Evolutionary conservation across 2,329 filamentous ascomycete species (phyloP), one percentile per base, ranked within the genome.

Genomic region (Amauroascus niger): DNA sequence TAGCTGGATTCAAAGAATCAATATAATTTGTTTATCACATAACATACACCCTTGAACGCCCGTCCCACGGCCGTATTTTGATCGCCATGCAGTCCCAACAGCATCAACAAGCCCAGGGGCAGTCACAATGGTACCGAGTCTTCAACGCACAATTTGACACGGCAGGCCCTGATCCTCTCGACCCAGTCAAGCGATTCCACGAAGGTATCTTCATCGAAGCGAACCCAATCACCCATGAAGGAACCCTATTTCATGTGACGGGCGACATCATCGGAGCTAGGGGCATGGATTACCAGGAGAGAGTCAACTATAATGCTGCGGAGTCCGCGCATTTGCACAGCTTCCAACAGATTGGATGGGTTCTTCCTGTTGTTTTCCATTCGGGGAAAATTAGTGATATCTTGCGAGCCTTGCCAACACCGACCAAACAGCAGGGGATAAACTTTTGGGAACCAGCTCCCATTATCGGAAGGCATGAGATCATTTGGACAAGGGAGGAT

Each of bases 371-470:
- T 6, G 57, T 57, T 53, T 57, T 53, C 37, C 16, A 57, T 45
- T 53, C 46, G n/a, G 52, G 57, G n/a, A 53, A 35, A 43, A 49
- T 57, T 22, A 41, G 49, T 39, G n/a, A 39, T 28, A 52, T 58
- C n/a, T 51, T 58, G 33, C 44, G 32, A 51, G 54, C 49, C 13
- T 33, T 57, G 32, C 55, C 57, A 39, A 54, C 24, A 26, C 57
- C 55, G 8, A 39, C 52, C 39, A 57, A 53, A 48, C 55, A 58
- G 26, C 57, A 58, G 24, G 57, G 55, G 18, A 50, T 58, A 9
- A 57, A 58, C 35, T 58, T 55, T 44, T 57, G 55, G 55, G 46
- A 58, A 49, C 33, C 16, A 5, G 49, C 57, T 28, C 57, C 55
- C 7, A 32, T 32, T 11, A 50, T 30, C 1, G 32, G 26, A 33